Evolutionary conservation across 2,329 filamentous ascomycete species (phyloP).

Genomic region (Cladosporium sphaerospermum): DNA sequence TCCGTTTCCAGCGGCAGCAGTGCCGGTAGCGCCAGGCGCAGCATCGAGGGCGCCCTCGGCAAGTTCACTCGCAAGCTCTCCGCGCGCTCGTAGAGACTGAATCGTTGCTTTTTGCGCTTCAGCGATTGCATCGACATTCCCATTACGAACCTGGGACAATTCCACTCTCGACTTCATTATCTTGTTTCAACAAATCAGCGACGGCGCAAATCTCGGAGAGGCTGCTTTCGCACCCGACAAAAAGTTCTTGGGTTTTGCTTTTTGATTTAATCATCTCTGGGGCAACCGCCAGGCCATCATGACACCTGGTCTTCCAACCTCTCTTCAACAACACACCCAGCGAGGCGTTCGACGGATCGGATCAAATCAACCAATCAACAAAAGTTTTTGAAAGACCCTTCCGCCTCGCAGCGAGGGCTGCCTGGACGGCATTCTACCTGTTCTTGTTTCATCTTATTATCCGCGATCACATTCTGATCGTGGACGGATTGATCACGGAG

Average conservation of each 20-base stretch:
- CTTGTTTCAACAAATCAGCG: background rate
- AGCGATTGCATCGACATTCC: background rate
- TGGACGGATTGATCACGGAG: too few species aligned
- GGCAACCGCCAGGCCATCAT: background rate
- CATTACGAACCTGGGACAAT: slow-evolving; percentile 1
- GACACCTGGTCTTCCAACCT: background rate
- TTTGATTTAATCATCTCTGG: background rate
- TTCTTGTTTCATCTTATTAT: slow-evolving; percentile 2
- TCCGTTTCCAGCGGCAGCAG: slow-evolving; percentile 10
- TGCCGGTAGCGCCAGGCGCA: slow-evolving; percentile 9
- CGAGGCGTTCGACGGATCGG: slow-evolving; percentile 3
- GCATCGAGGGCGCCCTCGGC: slow-evolving; percentile 12
- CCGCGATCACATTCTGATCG: too few species aligned
- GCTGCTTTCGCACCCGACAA: background rate
- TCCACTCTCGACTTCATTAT: background rate
- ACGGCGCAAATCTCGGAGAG: background rate
- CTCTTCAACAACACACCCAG: background rate
- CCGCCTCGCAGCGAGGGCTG: background rate
- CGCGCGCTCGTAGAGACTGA: slow-evolving; percentile 3
- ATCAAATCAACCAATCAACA: background rate
- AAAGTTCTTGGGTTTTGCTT: slow-evolving; percentile 1
- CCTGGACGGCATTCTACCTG: slow-evolving; percentile 2
- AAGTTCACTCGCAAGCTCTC: slow-evolving; percentile 12
- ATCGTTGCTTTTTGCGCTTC: background rate
- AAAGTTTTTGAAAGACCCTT: slow-evolving; percentile 11